These are phyloP conservation scores for Areca catechu DNA, from an alignment of 176 grass and related monocot species.

Conservation along the genomic window DNA sequence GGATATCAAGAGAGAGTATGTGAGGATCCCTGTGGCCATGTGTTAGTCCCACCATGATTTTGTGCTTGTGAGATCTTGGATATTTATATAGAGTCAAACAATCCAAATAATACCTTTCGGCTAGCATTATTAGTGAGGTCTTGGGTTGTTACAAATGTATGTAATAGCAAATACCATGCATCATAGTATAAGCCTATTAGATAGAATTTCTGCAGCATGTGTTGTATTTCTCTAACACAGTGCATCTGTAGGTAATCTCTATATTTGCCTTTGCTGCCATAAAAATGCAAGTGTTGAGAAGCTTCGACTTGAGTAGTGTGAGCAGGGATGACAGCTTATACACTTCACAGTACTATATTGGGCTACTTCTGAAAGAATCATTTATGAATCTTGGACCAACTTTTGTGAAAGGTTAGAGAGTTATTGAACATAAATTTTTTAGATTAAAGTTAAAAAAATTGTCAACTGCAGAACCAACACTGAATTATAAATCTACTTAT, in stretches of 20 bases:
- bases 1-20: too few species aligned
- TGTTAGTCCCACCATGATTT: too few species aligned
- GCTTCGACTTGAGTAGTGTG: conserved; percentile 19
- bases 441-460: conserved; percentile 5
- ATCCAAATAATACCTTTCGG: too few species aligned
- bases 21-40: too few species aligned
- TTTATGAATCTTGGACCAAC: conserved; percentile 89
- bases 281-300: conserved; percentile 64
- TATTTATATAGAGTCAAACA: too few species aligned
- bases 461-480: too few species aligned
- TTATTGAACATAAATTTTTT: conserved; percentile 9
- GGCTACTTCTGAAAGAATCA: conserved; percentile 68
- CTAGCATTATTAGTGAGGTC: too few species aligned
- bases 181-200: too few species aligned
- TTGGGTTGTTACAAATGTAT: too few species aligned
- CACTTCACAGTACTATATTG: conserved; percentile 51
- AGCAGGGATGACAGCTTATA: conserved; percentile 23
- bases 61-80: too few species aligned
- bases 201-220: conserved; percentile 4
- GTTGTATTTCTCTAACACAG: neutral
- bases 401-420: conserved; percentile 78
- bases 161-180: too few species aligned
- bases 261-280: conserved; percentile 42
- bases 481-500: neutral
- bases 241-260: conserved; percentile 52